Percentiles rank a stretch among this genome's conserved stretches.
Evolutionary conservation across 2,329 filamentous ascomycete species (phyloP).

Genomic region (Fusarium buxicola): DNA sequence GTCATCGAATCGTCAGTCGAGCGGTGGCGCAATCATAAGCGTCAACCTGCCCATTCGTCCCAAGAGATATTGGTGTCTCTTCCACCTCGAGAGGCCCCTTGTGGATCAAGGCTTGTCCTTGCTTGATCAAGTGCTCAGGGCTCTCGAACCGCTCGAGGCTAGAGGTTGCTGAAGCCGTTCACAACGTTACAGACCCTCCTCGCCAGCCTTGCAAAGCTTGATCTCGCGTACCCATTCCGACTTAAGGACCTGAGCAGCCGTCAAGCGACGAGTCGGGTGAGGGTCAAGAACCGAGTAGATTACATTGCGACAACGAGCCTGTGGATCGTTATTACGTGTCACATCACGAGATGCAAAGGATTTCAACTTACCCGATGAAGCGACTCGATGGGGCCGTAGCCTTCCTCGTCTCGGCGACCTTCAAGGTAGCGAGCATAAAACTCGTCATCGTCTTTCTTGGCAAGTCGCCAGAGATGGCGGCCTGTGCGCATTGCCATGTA

Average conservation of each 20-base stretch:
- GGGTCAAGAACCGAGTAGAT: slow-evolving; percentile 99
- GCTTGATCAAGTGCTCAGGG: slow-evolving; percentile 12
- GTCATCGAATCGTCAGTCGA: slow-evolving; percentile 44
- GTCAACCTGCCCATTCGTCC: slow-evolving; percentile 31
- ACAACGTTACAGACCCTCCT: slow-evolving; percentile 81
- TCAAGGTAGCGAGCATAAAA: slow-evolving; percentile 96
- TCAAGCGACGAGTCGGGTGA: slow-evolving; percentile 91
- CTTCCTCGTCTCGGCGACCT: slow-evolving; percentile 92
- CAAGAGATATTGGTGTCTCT: slow-evolving; percentile 17
- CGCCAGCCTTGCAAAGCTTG: slow-evolving; percentile 94
- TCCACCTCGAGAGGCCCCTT: slow-evolving; percentile 20
- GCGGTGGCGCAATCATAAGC: slow-evolving; percentile 20
- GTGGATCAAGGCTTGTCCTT: neutral
- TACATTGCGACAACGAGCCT: slow-evolving; percentile 98
- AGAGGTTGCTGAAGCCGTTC: neutral
- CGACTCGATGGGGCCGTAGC: slow-evolving; percentile 96
- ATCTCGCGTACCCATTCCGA: slow-evolving; percentile 99
- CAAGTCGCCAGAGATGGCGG: slow-evolving; percentile 95
- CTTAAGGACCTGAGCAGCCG: slow-evolving; percentile 94
- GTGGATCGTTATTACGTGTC: slow-evolving; percentile 21
- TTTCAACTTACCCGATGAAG: slow-evolving; percentile 84
- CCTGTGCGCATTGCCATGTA: slow-evolving; percentile 99
- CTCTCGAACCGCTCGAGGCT: slow-evolving; percentile 4
- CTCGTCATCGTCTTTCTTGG: slow-evolving; percentile 95
- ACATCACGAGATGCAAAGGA: neutral